These are phyloP conservation scores for Trichoderma asperellum DNA, from an alignment of 2,329 filamentous ascomycete species.

Conservation along the genomic window DNA sequence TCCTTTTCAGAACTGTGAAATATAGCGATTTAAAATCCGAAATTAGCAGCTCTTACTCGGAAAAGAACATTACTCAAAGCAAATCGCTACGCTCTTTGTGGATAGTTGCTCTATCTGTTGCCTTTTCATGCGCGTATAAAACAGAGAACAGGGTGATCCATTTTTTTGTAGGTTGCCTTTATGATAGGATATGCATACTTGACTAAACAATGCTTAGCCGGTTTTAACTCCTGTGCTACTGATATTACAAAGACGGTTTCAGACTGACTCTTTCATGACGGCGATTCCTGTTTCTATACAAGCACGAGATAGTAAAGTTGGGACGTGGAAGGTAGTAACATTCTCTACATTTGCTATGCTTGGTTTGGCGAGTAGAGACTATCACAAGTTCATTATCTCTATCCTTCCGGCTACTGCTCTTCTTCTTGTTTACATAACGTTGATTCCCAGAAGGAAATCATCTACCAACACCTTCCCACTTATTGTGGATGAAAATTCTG, in stretches of 20 bases:
- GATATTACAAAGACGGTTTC: constrained; percentile 14
- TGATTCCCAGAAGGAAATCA: constrained; percentile 27
- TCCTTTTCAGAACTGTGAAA: neutral
- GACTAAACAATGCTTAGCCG: constrained; percentile 31
- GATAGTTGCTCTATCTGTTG: constrained; percentile 28
- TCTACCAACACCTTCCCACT: neutral
- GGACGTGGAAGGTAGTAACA: neutral
- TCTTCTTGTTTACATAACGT: constrained; percentile 37
- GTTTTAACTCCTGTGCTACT: constrained; percentile 35
- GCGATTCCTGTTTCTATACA: neutral
- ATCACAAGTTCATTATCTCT: constrained; percentile 34
- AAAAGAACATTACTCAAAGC: neutral
- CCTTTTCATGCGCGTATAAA: constrained; percentile 30
- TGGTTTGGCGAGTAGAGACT: constrained; percentile 39
- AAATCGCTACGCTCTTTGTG: constrained; percentile 20
- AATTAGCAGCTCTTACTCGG: neutral
- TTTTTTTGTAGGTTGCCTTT: constrained; percentile 27
- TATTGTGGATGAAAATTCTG: constrained; percentile 36
- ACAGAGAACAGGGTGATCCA: constrained; percentile 30
- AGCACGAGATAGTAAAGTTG: neutral
- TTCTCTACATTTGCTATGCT: constrained; percentile 25
- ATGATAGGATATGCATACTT: neutral
- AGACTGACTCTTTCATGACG: neutral
- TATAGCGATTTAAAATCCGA: neutral
- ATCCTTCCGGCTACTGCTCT: constrained; percentile 38